Evolutionary conservation across 1,284 basidiomycete species (phyloP).

Genomic region (Cutaneotrichosporon cavernicola): DNA sequence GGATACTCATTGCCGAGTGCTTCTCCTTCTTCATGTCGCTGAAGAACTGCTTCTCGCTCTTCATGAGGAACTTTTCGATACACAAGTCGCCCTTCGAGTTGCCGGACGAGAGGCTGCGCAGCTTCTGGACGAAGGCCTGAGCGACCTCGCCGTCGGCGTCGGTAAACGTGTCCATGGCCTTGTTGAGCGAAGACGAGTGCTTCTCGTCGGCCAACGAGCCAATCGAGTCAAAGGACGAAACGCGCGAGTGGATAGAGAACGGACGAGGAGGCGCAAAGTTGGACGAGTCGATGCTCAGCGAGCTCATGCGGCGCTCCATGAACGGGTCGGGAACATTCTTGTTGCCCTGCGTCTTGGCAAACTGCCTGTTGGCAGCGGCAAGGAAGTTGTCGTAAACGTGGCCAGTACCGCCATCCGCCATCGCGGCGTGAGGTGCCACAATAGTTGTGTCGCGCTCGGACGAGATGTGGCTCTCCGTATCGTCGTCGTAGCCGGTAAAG

Average conservation of each 20-base stretch:
- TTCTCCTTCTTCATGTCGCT: slow-evolving; percentile 83
- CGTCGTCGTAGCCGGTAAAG: slow-evolving; percentile 59
- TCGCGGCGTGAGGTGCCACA: slow-evolving; percentile 27
- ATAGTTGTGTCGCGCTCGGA: slow-evolving; percentile 49
- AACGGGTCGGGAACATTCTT: slow-evolving; percentile 71
- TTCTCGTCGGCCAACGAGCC: slow-evolving; percentile 87
- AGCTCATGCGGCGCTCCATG: slow-evolving; percentile 58
- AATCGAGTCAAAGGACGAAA: slow-evolving; percentile 80
- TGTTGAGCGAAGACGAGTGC: slow-evolving; percentile 80
- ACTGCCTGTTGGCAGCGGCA: slow-evolving; percentile 75
- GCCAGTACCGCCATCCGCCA: slow-evolving; percentile 16
- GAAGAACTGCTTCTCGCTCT: slow-evolving; percentile 90
- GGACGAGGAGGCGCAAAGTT: slow-evolving; percentile 62
- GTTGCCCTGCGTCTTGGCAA: slow-evolving; percentile 71
- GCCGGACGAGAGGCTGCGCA: slow-evolving; percentile 72
- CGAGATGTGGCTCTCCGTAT: slow-evolving; percentile 56
- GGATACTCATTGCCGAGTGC: slow-evolving; percentile 48
- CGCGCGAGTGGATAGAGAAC: slow-evolving; percentile 74
- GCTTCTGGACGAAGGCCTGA: slow-evolving; percentile 78
- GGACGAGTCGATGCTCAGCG: slow-evolving; percentile 29
- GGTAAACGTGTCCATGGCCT: slow-evolving; percentile 89
- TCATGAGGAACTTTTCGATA: slow-evolving; percentile 83
- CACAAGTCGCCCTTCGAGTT: slow-evolving; percentile 88
- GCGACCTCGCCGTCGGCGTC: slow-evolving; percentile 88
- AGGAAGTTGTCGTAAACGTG: slow-evolving; percentile 69